Evolutionary conservation across 2,329 filamentous ascomycete genomes (phyloP).

Genomic region (Sclerotiophoma versabilis): DNA sequence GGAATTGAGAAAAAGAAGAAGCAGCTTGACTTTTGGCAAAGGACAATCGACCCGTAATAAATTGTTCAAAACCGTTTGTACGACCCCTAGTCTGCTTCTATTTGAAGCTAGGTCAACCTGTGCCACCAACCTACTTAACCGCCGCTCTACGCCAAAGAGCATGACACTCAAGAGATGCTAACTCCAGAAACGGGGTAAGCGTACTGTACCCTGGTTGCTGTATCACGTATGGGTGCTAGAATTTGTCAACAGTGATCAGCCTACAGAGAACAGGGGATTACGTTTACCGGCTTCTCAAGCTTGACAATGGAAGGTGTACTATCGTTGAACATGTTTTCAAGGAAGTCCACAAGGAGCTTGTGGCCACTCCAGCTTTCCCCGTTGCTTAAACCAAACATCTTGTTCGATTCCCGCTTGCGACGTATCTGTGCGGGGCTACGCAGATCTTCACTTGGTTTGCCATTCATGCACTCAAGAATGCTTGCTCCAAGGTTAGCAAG

Average conservation of each 20-base stretch:
- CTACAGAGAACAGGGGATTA: neutral
- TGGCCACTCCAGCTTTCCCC: constrained; percentile 19
- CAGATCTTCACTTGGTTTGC: constrained; percentile 5
- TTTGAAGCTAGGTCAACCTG: neutral
- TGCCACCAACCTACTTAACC: constrained; percentile 1
- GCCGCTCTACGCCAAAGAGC: constrained; percentile 9
- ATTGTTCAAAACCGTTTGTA: neutral
- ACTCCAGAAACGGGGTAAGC: constrained; percentile 11
- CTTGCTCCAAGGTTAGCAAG: constrained; percentile 11
- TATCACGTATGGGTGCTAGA: constrained; percentile 15
- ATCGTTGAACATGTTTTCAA: constrained; percentile 18
- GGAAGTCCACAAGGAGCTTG: constrained; percentile 23
- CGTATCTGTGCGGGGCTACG: constrained; percentile 9
- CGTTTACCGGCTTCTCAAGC: constrained; percentile 1
- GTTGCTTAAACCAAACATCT: constrained; percentile 20
- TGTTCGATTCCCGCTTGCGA: constrained; percentile 10
- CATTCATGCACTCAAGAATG: constrained; percentile 22
- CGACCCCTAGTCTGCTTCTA: neutral
- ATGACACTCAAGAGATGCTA: constrained; percentile 19
- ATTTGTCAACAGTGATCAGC: neutral
- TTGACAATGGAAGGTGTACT: constrained; percentile 10
- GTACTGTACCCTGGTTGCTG: constrained; percentile 3
- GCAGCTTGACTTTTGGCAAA: too few relatives aligned
- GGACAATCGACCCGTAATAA: too few relatives aligned
- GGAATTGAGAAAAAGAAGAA: neutral